Conservation (phyloP, 306 rosid species). For the Vigna trinervia region DNA sequence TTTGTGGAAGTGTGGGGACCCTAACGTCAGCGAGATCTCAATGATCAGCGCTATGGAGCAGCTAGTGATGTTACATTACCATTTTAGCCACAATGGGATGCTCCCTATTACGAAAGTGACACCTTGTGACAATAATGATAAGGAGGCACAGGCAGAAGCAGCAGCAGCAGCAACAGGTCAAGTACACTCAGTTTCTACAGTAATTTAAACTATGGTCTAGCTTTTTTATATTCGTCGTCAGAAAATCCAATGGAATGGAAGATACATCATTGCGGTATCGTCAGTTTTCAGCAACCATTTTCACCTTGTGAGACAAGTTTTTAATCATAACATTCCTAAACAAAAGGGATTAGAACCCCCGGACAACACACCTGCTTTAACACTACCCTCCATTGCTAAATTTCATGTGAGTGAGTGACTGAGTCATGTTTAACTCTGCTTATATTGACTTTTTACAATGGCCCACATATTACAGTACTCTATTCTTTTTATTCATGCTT, state of each 20-base stretch:
- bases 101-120: constrained; percentile 6
- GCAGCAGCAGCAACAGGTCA: neutral
- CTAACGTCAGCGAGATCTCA: constrained; percentile 10
- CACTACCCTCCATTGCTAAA: neutral
- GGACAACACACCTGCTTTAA: constrained; percentile 24
- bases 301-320: neutral
- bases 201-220: constrained; percentile 4
- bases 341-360: constrained; percentile 10
- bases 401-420: neutral
- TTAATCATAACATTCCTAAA: constrained; percentile 7
- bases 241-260: constrained; percentile 21
- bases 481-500: neutral
- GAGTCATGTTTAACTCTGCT: neutral
- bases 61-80: constrained; percentile 16
- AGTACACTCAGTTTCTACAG: constrained; percentile 1
- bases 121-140: neutral
- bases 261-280: neutral
- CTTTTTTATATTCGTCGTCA: constrained; percentile 8
- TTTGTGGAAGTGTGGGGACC: constrained; percentile 20
- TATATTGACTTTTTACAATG: constrained; percentile 4
- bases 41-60: constrained; percentile 14
- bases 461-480: neutral
- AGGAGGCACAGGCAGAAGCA: neutral
- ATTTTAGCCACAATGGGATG: constrained; percentile 29
- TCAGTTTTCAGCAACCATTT: constrained; percentile 11